phyloP scores from a whole-genome alignment of 78 protist genomes.

The Dictyostelium firmibasis region DNA sequence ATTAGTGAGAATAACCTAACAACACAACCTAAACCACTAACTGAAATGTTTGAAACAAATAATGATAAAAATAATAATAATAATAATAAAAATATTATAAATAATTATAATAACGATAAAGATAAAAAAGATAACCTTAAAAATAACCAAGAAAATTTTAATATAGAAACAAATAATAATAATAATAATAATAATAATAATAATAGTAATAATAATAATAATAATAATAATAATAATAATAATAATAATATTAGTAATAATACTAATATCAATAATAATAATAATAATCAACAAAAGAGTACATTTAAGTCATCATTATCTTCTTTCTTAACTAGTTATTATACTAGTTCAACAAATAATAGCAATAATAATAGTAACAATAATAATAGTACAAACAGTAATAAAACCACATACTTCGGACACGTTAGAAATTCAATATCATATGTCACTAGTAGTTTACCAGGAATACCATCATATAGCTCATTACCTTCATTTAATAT shows the following conservation, averaged over 20 bases:
- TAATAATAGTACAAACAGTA: not conserved
- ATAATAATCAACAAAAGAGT: not conserved
- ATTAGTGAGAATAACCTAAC: not conserved
- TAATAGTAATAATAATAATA: not conserved
- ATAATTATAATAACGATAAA: not conserved
- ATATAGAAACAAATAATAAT: not conserved
- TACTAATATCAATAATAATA: not conserved
- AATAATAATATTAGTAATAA: not conserved
- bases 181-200: not conserved
- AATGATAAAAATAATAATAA: not conserved
- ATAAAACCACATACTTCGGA: not conserved
- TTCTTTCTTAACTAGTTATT: conserved; percentile 41
- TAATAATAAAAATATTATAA: not conserved
- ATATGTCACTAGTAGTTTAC: conserved; percentile 27
- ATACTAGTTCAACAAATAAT: not conserved
- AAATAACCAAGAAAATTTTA: not conserved
- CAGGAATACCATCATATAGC: conserved; percentile 16
- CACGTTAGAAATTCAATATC: conserved; percentile 43
- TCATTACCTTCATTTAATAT: conserved; percentile 11
- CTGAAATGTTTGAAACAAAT: not conserved
- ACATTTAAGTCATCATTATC: conserved; percentile 42
- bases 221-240: not conserved
- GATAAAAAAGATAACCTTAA: not conserved
- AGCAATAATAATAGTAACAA: not conserved
- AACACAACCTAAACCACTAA: not conserved